Percentiles rank a stretch among this genome's conserved stretches.
phyloP scores from a whole-genome alignment of 768 basidiomycete genomes.

The Boletales sp. region DNA sequence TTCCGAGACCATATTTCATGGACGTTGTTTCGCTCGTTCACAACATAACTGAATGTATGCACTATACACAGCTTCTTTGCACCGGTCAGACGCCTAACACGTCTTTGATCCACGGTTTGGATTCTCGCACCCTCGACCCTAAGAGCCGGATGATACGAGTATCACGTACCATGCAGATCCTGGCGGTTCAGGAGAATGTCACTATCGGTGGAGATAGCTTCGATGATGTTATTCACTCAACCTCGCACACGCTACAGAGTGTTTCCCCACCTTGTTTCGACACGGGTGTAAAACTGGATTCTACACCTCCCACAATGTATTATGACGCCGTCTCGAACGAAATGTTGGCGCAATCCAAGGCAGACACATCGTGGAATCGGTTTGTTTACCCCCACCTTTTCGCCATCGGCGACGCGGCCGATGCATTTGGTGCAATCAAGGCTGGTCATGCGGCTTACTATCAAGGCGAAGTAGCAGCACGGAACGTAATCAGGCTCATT shows the following conservation, averaged over 20 bases:
- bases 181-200: neutral
- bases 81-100: slow-evolving; percentile 63
- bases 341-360: neutral
- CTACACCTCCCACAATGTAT: no score
- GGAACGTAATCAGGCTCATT: slow-evolving; percentile 51
- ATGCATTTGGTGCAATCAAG: slow-evolving; percentile 60
- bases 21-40: neutral
- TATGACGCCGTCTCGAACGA: no score
- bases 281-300: no score
- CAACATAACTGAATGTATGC: neutral
- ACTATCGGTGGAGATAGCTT: neutral
- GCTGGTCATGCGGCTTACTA: slow-evolving; percentile 57
- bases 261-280: no score
- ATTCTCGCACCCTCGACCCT: slow-evolving; percentile 38
- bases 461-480: slow-evolving; percentile 50
- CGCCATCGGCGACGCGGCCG: slow-evolving; percentile 59
- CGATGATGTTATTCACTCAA: neutral
- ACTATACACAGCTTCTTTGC: slow-evolving; percentile 45
- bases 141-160: slow-evolving; percentile 42
- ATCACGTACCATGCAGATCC: slow-evolving; percentile 49
- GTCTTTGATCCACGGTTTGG: slow-evolving; percentile 39
- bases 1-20: neutral
- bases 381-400: slow-evolving; percentile 51
- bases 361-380: neutral
- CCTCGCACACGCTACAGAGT: neutral